Evolutionary conservation across 1,284 basidiomycete species (phyloP).

Genomic region (Inonotus obliquus): DNA sequence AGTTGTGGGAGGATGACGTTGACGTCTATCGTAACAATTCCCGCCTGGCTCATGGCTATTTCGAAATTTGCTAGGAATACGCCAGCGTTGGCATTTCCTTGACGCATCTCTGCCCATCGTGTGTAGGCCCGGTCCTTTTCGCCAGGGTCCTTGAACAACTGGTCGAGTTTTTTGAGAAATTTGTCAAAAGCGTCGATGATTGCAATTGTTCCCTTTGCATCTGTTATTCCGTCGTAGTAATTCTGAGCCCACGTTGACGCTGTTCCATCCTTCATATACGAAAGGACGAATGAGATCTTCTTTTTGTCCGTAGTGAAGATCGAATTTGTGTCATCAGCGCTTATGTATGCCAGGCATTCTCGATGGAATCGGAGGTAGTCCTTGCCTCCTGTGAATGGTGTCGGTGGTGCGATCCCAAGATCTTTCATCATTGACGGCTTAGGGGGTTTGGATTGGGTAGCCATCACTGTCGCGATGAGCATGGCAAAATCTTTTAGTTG

Average conservation of each 20-base stretch:
- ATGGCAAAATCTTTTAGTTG: too few species aligned
- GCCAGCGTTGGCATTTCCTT: not conserved
- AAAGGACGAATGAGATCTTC: not conserved
- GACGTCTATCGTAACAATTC: too few species aligned
- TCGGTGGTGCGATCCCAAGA: not conserved
- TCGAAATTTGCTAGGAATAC: not conserved
- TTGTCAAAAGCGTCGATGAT: not conserved
- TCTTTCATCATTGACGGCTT: too few species aligned
- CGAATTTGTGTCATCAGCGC: not conserved
- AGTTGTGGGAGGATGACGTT: too few species aligned
- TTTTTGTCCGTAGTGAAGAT: not conserved
- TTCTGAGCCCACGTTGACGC: not conserved
- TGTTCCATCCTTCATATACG: not conserved
- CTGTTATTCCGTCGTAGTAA: not conserved
- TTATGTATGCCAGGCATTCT: not conserved
- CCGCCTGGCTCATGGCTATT: not conserved
- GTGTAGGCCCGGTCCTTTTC: not conserved
- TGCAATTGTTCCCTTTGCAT: not conserved
- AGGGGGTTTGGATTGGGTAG: too few species aligned
- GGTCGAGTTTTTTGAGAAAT: not conserved
- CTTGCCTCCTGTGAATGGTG: not conserved
- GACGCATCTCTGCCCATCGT: not conserved
- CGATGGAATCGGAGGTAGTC: not conserved
- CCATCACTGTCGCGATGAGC: too few species aligned
- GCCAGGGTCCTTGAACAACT: not conserved